Evolutionary conservation across 129 eudicot genomes (phyloP).

Genomic region (Oenanthe sinensis): DNA sequence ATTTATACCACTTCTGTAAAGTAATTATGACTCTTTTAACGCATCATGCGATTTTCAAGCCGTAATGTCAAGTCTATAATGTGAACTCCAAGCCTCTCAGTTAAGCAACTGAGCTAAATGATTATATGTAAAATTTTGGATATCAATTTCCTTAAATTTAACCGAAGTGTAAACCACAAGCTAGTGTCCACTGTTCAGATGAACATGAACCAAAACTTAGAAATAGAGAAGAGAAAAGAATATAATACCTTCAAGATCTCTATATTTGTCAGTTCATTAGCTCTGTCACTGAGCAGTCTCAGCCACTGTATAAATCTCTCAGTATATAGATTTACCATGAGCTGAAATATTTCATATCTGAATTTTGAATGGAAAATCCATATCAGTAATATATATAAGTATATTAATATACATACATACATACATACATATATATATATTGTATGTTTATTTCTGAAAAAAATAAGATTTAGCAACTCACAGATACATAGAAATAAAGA

Average conservation of each 20-base stretch:
- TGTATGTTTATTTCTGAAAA: no score
- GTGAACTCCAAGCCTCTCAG: not conserved
- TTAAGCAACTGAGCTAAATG: not conserved
- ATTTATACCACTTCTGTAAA: not conserved
- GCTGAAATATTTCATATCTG: constrained; percentile 98
- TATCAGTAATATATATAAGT: not conserved
- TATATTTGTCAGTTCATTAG: constrained; percentile 74
- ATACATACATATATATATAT: no score
- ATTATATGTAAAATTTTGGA: not conserved
- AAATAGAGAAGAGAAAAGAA: not conserved
- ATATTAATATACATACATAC: no score
- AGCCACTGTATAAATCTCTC: constrained; percentile 96
- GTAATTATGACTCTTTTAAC: not conserved
- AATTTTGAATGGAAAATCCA: constrained; percentile 12
- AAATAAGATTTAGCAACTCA: not conserved
- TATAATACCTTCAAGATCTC: constrained; percentile 79
- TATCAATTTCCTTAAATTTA: not conserved
- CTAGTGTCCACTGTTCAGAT: not conserved
- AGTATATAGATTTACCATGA: constrained; percentile 94
- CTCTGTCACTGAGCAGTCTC: constrained; percentile 84
- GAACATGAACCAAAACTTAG: not conserved
- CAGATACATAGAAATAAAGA: no score
- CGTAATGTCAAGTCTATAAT: not conserved
- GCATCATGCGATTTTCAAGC: not conserved
- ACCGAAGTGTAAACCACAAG: not conserved